phyloP scores from a whole-genome alignment of 345 rosid species.

The Eucalyptus regnans region DNA sequence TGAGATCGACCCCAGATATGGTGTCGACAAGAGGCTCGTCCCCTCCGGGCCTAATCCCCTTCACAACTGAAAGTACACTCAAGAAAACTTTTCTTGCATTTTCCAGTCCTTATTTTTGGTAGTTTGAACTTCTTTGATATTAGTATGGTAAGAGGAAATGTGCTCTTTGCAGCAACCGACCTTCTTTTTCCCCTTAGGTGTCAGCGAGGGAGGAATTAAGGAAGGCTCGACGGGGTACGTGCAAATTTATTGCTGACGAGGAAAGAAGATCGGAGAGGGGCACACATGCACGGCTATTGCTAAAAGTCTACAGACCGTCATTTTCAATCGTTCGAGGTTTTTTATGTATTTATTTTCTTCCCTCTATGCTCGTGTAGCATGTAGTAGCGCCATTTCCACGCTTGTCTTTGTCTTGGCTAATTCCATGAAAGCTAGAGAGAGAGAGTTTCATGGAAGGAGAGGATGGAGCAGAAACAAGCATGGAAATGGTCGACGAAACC shows the following conservation, averaged over 20 bases:
- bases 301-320: neutral
- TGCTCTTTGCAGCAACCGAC: neutral
- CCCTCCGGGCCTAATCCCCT: conserved; percentile 74
- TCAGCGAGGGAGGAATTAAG: neutral
- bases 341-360: neutral
- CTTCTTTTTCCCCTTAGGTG: neutral
- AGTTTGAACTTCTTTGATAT: neutral
- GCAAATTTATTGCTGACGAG: neutral
- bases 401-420: conserved; percentile 15
- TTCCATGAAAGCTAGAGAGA: neutral
- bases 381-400: conserved; percentile 28
- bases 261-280: neutral
- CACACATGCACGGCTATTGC: neutral
- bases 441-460: neutral
- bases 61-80: conserved; percentile 30
- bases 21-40: conserved; percentile 50
- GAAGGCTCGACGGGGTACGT: neutral
- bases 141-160: neutral
- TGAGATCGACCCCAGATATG: conserved; percentile 51
- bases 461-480: conserved; percentile 27
- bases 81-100: neutral
- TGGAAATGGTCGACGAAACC: conserved; percentile 23
- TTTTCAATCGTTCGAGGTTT: neutral
- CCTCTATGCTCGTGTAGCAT: neutral
- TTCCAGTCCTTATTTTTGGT: neutral